These are phyloP conservation scores for Hypoxylon sp. DNA, from an alignment of 2,329 filamentous ascomycete species.

Conservation along the genomic window DNA sequence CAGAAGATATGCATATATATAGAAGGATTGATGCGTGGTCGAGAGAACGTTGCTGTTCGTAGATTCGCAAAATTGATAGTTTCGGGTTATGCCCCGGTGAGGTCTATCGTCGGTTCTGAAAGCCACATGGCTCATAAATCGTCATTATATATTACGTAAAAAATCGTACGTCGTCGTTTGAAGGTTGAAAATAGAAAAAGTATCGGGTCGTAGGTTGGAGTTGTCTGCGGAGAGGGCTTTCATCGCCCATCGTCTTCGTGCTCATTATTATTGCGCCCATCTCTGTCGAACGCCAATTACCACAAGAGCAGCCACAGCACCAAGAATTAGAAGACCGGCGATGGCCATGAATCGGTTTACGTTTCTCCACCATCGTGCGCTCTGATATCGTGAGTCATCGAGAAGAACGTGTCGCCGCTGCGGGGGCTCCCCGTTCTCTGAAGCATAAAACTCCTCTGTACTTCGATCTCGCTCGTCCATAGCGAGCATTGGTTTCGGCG, in stretches of 20 bases:
- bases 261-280: conserved; percentile 57
- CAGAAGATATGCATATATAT: conserved; percentile 7
- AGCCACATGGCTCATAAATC: conserved; percentile 44
- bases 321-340: conserved; percentile 68
- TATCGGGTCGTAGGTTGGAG: conserved; percentile 17
- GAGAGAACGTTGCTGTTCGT: conserved; percentile 22
- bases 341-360: conserved; percentile 72
- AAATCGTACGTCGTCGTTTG: conserved; percentile 41
- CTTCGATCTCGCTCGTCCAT: conserved; percentile 65
- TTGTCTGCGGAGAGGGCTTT: conserved; percentile 18
- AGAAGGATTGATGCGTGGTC: conserved; percentile 11
- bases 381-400: conserved; percentile 65
- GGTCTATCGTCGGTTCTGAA: conserved; percentile 29
- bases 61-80: conserved; percentile 23
- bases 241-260: conserved; percentile 22
- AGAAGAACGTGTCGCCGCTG: conserved; percentile 55
- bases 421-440: conserved; percentile 50
- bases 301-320: conserved; percentile 65
- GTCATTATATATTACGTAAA: conserved; percentile 46
- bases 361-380: conserved; percentile 72
- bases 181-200: conserved; percentile 29
- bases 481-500: conserved; percentile 67
- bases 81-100: conserved; percentile 29
- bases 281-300: conserved; percentile 67
- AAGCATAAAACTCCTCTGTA: conserved; percentile 58